Conservation (phyloP, 169 alveolate genomes). For the Eimeria necatrix region DNA sequence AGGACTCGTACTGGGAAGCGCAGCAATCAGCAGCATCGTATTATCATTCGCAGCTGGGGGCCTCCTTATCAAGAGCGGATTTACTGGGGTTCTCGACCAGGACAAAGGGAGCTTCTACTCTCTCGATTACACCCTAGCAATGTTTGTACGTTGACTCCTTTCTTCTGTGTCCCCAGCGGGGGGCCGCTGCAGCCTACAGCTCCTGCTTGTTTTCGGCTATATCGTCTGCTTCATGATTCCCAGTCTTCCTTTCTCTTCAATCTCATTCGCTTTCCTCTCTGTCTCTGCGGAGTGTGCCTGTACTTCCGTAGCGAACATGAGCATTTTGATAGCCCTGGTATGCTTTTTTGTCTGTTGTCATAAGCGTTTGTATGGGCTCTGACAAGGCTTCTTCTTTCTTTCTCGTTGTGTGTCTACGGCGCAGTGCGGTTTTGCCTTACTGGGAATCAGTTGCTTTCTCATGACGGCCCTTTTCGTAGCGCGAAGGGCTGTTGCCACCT, state of each 20-base stretch:
- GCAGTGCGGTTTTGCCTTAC: constrained; percentile 68
- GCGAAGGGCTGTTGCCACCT: constrained; percentile 55
- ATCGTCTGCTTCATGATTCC: too few relatives aligned
- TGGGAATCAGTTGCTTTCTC: constrained; percentile 44
- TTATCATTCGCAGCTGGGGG: constrained; percentile 70
- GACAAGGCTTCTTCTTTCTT: background rate
- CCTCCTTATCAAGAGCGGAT: constrained; percentile 58
- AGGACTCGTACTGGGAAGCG: constrained; percentile 70
- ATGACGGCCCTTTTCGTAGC: constrained; percentile 60
- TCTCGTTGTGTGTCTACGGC: background rate
- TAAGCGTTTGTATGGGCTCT: background rate
- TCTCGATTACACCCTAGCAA: constrained; percentile 75
- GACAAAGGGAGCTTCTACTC: constrained; percentile 79
- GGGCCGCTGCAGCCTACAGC: background rate
- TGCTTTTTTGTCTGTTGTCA: background rate
- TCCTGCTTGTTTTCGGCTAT: too few relatives aligned
- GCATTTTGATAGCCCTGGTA: too few relatives aligned
- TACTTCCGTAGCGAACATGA: too few relatives aligned
- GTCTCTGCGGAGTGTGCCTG: too few relatives aligned
- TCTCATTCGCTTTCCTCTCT: too few relatives aligned
- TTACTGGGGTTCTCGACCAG: constrained; percentile 62
- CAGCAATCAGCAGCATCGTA: constrained; percentile 66
- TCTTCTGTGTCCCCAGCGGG: background rate
- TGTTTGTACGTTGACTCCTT: constrained; percentile 38
- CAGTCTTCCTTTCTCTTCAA: too few relatives aligned